Evolutionary conservation across 768 basidiomycete genomes (phyloP).

Genomic region (Tulasnella calospora): DNA sequence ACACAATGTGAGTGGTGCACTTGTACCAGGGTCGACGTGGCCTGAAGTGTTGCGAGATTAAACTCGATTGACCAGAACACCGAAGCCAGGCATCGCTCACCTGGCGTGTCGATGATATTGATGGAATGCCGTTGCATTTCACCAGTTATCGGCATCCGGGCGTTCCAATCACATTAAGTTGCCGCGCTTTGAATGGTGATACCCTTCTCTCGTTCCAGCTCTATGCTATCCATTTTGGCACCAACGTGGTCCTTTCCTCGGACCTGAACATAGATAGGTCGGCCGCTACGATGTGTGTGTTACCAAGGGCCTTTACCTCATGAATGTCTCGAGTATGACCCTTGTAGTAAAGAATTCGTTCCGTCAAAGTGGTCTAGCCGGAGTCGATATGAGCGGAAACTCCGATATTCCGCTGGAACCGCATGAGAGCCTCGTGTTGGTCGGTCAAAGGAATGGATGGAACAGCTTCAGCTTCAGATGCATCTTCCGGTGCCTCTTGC

Average conservation of each 20-base stretch:
- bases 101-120: conserved; percentile 99
- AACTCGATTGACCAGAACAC: conserved; percentile 5
- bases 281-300: not conserved
- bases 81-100: conserved; percentile 39
- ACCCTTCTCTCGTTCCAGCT: conserved; percentile 95
- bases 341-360: conserved; percentile 93
- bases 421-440: conserved; percentile 59
- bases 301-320: conserved; percentile 59
- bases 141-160: conserved; percentile 54
- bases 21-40: conserved; percentile 98
- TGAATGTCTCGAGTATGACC: conserved; percentile 94
- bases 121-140: conserved; percentile 80
- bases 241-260: conserved; percentile 92
- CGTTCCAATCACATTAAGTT: conserved; percentile 95
- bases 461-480: not conserved
- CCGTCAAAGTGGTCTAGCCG: conserved; percentile 96
- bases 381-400: conserved; percentile 94
- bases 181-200: conserved; percentile 99
- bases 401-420: conserved; percentile 88
- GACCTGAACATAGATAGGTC: conserved; percentile 50
- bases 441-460: conserved; percentile 40
- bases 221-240: conserved; percentile 99
- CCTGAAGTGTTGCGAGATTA: conserved; percentile 44
- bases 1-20: too few relatives aligned
- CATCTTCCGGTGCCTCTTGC: not conserved